Base-by-base conservation (phyloP, 768 basidiomycete species). In the Dendrothele bispora region DNA sequence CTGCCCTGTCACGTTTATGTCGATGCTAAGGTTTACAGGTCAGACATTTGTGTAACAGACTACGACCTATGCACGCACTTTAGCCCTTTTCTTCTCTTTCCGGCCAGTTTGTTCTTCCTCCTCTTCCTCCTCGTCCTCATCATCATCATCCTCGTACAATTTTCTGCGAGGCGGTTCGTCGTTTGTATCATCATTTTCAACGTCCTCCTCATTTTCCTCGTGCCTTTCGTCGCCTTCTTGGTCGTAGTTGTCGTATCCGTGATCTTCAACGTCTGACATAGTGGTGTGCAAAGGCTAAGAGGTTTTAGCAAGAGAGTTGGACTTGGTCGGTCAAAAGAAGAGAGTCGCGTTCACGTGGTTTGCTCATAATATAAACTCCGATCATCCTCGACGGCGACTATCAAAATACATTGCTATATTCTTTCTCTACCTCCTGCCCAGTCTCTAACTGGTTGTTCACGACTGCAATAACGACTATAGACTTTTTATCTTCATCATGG, bases 1-100 rank as follows among this genome's bases (percentile, higher is more conserved):
- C 88, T 21, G 81, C 77, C 15, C 76, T 72, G 45, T 70, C 68
- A 41, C 80, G 80, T 66, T 80, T 86, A 64, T 87, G 86, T 50
- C 83, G 80, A 50, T 78, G 83, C 82, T 84, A 50, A 40, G 28
- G 35, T 18, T 22, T 45, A 39, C 25, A 35, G 43, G 53, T 47
- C 18, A 46, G 30, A 52, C 51, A 45, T 36, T 40, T 3, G 28
- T 26, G 48, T 24, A 10, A 34, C n/a, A 14, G 18, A 7, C 27
- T 18, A 48, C 35, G 24, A 27, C 39, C 17, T 20, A 36, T 43
- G 21, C 30, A 58, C 71, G 26, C 48, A 84, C 84, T 73, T 87
- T 88, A 46, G 77, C 72, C 35, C 82, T 76, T 63, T 86, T 86
- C 58, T 69, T 78, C 30, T 73, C 73, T 50, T 74, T 69, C 54